A percentile compares a stretch with the other conserved stretches of the same genome.
Evolutionary conservation across 2,329 filamentous ascomycete species (phyloP).

Genomic region (Parascedosporium putredinis): DNA sequence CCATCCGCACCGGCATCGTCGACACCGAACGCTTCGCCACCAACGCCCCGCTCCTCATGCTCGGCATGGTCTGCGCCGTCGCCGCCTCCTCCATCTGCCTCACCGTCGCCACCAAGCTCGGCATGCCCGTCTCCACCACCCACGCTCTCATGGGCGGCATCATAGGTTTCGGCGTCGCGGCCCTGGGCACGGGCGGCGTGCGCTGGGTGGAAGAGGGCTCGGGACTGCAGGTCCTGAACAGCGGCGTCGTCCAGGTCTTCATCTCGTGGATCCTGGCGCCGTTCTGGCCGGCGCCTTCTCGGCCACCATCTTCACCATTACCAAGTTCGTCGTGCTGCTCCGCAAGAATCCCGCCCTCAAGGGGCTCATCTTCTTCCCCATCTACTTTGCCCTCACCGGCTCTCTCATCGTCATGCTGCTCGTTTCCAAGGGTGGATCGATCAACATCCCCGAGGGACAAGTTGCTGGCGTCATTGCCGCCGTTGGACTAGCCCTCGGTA

Average conservation of each 20-base stretch:
- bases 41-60: conserved; percentile 42
- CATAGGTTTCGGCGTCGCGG: conserved; percentile 47
- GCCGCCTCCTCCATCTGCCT: conserved; percentile 43
- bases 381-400: conserved; percentile 47
- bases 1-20: conserved; percentile 51
- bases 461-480: conserved; percentile 44
- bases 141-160: conserved; percentile 51
- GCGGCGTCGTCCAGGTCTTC: conserved; percentile 45
- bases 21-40: conserved; percentile 33
- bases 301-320: conserved; percentile 43
- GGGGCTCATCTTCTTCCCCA: conserved; percentile 40
- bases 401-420: conserved; percentile 50
- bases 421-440: conserved; percentile 40
- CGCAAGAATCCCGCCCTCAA: conserved; percentile 40
- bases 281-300: conserved; percentile 42
- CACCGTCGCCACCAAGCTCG: conserved; percentile 42
- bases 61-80: conserved; percentile 47
- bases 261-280: conserved; percentile 53
- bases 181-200: conserved; percentile 38
- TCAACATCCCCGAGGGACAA: conserved; percentile 36
- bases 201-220: conserved; percentile 38
- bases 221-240: conserved; percentile 25
- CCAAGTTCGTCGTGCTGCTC: conserved; percentile 45
- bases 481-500: conserved; percentile 35
- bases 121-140: conserved; percentile 50